Evolutionary conservation across 352 stramenopile genomes (phyloP).

Genomic region (Pythium rhizo-oryzae): DNA sequence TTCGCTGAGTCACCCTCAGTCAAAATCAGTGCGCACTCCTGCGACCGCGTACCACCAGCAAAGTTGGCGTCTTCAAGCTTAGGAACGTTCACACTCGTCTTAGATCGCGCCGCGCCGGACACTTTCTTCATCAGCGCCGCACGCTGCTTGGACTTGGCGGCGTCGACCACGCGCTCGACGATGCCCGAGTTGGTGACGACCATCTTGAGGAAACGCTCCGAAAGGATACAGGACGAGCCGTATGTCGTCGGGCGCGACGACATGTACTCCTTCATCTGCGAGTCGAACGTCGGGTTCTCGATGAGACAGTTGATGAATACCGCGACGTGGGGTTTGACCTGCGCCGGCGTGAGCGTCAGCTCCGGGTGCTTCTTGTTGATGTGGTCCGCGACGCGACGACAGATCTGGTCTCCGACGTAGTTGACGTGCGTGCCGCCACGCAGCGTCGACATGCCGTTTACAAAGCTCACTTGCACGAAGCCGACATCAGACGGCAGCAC

Average conservation of each 20-base stretch:
- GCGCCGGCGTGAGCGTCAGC: slow-evolving; percentile 88
- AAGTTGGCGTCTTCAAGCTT: slow-evolving; percentile 99
- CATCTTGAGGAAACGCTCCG: slow-evolving; percentile 94
- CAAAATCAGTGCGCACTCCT: slow-evolving; percentile 97
- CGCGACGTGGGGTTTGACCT: slow-evolving; percentile 98
- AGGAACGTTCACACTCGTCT: slow-evolving; percentile 92
- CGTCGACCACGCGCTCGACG: slow-evolving; percentile 93
- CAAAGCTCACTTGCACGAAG: slow-evolving; percentile 98
- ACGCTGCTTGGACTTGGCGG: slow-evolving; percentile 94
- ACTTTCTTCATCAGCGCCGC: slow-evolving; percentile 94
- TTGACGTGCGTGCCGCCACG: slow-evolving; percentile 97
- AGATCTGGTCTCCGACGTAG: slow-evolving; percentile 86
- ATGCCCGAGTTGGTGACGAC: slow-evolving; percentile 95
- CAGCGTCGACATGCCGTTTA: slow-evolving; percentile 98
- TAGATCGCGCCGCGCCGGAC: slow-evolving; percentile 37
- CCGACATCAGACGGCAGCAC: slow-evolving; percentile 90
- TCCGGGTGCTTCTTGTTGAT: slow-evolving; percentile 97
- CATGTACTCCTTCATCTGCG: slow-evolving; percentile 99
- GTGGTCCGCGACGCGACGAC: slow-evolving; percentile 90
- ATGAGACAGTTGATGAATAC: slow-evolving; percentile 99
- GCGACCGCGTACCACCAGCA: slow-evolving; percentile 90
- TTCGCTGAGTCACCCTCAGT: slow-evolving; percentile 99
- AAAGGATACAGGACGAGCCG: slow-evolving; percentile 90
- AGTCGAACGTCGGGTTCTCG: slow-evolving; percentile 99
- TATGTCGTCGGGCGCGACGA: slow-evolving; percentile 91